Evolutionary conservation across 2,329 filamentous ascomycete species (phyloP).

Genomic region (Aspergillus bombycis): DNA sequence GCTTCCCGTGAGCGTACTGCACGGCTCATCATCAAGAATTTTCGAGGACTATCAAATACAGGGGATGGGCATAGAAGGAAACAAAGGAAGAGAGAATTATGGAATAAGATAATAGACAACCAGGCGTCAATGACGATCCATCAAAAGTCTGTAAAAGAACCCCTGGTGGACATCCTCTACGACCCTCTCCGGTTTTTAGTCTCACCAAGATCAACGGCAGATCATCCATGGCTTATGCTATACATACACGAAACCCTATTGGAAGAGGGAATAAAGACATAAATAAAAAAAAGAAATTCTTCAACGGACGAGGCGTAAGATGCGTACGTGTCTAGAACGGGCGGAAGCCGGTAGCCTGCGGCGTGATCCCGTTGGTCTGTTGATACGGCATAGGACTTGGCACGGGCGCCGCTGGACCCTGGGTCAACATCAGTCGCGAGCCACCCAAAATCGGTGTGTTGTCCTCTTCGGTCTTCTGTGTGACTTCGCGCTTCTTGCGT

Average conservation of each 20-base stretch:
- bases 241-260: constrained; percentile 30
- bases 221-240: constrained; percentile 39
- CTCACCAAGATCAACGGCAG: constrained; percentile 14
- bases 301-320: constrained; percentile 16
- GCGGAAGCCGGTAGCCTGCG: constrained; percentile 80
- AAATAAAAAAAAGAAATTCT: constrained; percentile 7
- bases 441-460: constrained; percentile 90
- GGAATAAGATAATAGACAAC: background rate
- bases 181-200: background rate
- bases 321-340: constrained; percentile 49
- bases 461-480: constrained; percentile 87
- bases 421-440: constrained; percentile 91
- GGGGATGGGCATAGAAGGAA: background rate
- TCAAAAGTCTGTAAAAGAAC: background rate
- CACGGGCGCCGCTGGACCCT: constrained; percentile 70
- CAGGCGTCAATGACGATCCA: background rate
- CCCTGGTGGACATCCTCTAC: constrained; percentile 1
- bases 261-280: constrained; percentile 12
- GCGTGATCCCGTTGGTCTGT: constrained; percentile 84
- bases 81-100: background rate
- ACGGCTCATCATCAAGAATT: constrained; percentile 3
- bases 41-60: constrained; percentile 11
- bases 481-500: constrained; percentile 71
- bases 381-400: constrained; percentile 68
- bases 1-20: constrained; percentile 4